Evolutionary conservation across 176 grass and related monocot genomes (phyloP), one percentile per base, ranked within the genome.

Genomic region (Hyparrhenia diplandra): DNA sequence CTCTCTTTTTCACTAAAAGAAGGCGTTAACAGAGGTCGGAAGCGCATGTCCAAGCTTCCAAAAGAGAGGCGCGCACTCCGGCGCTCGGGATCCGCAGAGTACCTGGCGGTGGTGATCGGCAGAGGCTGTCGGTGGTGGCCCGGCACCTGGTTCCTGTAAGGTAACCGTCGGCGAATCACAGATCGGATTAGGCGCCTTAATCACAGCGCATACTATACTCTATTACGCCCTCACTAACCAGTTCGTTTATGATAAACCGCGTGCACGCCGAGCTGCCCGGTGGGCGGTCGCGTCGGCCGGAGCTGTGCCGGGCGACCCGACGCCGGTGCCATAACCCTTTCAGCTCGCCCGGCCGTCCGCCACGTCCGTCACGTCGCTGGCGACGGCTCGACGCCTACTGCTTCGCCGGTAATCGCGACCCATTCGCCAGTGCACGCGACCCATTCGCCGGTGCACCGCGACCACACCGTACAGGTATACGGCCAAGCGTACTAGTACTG

Each of bases 61-160:
- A 57, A 51, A 40, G 34, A 31, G 39, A 1, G 83, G 74, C 58
- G 9, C 29, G 51, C 11, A 28, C 64, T 77, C 27, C 51, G 74
- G 51, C 11, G n/a, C 51, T 77, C 27, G 64, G 74, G n/a, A 70
- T 77, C 65, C 9, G 28, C 35, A 36, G n/a, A n/a, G n/a, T n/a
- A n/a, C n/a, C n/a, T n/a, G n/a, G n/a, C n/a, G n/a, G 0, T 58
- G 20, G 57, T 17, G 39, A 52, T 29, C 20, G 51, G 37, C 55
- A 57, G 84, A 74, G 45, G 60, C 61, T 86, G 77, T 68, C 77
- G 69, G 69, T 75, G 84, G 42, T 41, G 69, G 65, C 65, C 35
- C 63, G 82, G n/a, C n/a, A n/a, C n/a, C 36, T 28, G 1, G 63
- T 13, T 76, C 42, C 42, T 10, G 1, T 2, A 11, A n/a, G n/a